Percentiles rank a stretch among this genome's conserved stretches.
Evolutionary conservation across 2,329 filamentous ascomycete genomes (phyloP).

Genomic region (Chaetoscypha palmicola): DNA sequence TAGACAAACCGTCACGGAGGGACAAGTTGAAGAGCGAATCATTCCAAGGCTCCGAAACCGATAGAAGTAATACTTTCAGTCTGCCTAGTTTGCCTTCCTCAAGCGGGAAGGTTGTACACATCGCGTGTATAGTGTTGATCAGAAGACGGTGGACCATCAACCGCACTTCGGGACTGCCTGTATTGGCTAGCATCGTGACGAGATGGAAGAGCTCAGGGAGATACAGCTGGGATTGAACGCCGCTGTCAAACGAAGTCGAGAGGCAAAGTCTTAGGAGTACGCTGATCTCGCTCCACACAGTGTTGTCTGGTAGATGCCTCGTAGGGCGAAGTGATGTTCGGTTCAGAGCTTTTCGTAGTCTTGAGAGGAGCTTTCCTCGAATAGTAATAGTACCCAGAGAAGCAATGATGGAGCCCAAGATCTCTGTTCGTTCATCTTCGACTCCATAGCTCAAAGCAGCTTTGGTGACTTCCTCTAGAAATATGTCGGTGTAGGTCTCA

Average conservation of each 20-base stretch:
- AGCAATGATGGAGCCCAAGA: conserved; percentile 54
- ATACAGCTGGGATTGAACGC: conserved; percentile 60
- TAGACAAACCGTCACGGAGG: conserved; percentile 46
- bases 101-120: conserved; percentile 57
- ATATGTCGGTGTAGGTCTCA: conserved; percentile 58
- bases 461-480: conserved; percentile 61
- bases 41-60: conserved; percentile 51
- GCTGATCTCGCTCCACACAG: conserved; percentile 63
- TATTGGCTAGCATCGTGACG: conserved; percentile 64
- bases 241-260: conserved; percentile 60
- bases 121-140: conserved; percentile 60
- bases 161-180: conserved; percentile 50
- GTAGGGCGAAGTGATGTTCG: conserved; percentile 61
- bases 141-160: conserved; percentile 55
- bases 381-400: conserved; percentile 59
- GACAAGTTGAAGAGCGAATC: conserved; percentile 50
- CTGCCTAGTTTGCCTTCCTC: conserved; percentile 45
- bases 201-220: conserved; percentile 64
- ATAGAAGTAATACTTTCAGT: conserved; percentile 47
- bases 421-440: conserved; percentile 52
- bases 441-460: conserved; percentile 51
- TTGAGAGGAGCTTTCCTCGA: conserved; percentile 57
- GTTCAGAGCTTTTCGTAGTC: conserved; percentile 60
- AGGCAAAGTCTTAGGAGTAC: conserved; percentile 60
- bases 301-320: conserved; percentile 56